Evolutionary conservation across 345 rosid genomes (phyloP).

Genomic region (Eucalyptus lansdowneana): DNA sequence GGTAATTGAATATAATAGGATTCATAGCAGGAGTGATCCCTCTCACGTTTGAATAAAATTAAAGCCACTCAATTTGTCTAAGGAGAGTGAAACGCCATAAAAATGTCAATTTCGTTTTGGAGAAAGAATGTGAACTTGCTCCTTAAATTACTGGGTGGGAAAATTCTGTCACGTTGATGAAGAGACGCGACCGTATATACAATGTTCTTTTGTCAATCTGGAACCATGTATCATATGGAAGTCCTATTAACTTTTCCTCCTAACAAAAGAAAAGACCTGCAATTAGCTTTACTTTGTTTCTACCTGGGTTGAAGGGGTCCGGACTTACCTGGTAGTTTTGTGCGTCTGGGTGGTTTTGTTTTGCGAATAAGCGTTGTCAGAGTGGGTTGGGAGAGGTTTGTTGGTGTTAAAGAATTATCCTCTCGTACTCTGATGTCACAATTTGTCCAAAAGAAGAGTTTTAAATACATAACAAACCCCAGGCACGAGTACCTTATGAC

Average conservation of each 20-base stretch:
- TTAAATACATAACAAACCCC: accelerated
- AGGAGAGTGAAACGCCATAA: too few species aligned
- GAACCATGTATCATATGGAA: background rate
- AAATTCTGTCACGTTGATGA: too few species aligned
- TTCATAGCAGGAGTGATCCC: too few species aligned
- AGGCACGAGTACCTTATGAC: background rate
- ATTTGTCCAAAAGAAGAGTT: background rate
- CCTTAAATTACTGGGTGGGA: too few species aligned
- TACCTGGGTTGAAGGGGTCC: accelerated
- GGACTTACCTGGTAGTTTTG: background rate
- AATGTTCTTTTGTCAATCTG: background rate
- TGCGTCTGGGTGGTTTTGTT: background rate
- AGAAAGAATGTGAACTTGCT: too few species aligned
- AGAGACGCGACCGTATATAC: background rate
- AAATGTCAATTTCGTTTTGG: too few species aligned
- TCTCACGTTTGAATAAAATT: too few species aligned
- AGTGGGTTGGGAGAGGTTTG: background rate
- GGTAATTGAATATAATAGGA: too few species aligned
- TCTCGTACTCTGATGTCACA: background rate
- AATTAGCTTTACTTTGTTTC: background rate
- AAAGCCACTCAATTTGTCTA: too few species aligned
- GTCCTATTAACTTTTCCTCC: background rate
- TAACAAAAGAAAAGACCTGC: accelerated
- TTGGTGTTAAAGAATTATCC: background rate
- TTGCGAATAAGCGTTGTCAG: background rate